Conservation (phyloP, 164 flowering plant genomes). For the Vitis riparia region DNA sequence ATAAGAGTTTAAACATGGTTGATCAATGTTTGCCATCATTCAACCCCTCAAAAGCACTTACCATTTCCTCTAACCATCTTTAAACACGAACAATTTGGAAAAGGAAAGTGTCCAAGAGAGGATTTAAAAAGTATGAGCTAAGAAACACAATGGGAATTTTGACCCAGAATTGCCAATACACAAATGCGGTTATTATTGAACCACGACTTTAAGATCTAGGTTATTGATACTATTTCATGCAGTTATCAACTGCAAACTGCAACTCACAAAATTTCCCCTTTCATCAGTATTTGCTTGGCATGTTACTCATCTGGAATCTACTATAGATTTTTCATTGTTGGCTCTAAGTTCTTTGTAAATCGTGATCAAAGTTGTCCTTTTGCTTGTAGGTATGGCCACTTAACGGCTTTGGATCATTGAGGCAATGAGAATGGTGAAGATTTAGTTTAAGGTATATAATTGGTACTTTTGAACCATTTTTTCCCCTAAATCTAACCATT, state of each 20-base stretch:
- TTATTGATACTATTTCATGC: neutral
- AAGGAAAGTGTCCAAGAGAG: no score
- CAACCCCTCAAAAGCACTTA: no score
- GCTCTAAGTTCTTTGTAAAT: neutral
- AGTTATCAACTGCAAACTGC: neutral
- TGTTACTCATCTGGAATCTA: neutral
- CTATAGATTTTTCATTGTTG: neutral
- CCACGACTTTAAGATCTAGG: neutral
- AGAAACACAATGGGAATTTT: no score
- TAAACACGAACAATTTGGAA: no score
- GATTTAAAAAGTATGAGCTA: no score
- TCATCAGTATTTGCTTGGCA: neutral
- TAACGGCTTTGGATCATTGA: slow-evolving; percentile 33
- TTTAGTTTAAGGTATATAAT: slow-evolving; percentile 2
- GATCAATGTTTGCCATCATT: no score
- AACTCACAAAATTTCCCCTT: neutral
- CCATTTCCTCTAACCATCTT: no score
- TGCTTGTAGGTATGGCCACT: slow-evolving; percentile 44
- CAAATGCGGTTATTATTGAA: neutral
- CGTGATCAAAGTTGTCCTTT: neutral
- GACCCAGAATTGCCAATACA: no score
- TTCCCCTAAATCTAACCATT: no score
- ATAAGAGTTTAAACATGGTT: no score
- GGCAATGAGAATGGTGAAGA: slow-evolving; percentile 1
- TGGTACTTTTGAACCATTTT: no score